These are phyloP conservation scores for Gardenia jasminoides DNA, from an alignment of 257 asterid genomes.

Conservation along the genomic window DNA sequence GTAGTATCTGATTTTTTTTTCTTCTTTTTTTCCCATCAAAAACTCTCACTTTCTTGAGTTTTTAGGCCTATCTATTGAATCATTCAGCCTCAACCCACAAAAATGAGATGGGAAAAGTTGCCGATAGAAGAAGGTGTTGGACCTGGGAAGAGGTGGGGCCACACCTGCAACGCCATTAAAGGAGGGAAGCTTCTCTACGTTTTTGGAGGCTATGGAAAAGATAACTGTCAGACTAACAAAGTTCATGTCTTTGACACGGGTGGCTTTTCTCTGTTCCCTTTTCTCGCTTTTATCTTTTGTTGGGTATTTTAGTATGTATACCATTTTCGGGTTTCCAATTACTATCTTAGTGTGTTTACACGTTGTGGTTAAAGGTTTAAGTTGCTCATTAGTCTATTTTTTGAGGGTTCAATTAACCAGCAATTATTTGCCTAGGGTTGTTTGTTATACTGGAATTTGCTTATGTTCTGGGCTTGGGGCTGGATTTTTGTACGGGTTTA, in stretches of 20 bases:
- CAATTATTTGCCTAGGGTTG: background rate
- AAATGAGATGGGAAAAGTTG: constrained; percentile 89
- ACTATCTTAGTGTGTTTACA: background rate
- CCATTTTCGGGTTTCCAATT: background rate
- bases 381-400: background rate
- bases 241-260: constrained; percentile 88
- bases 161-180: constrained; percentile 87
- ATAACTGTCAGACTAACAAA: constrained; percentile 81
- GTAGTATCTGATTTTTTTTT: background rate
- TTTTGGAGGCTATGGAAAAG: constrained; percentile 93
- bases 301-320: background rate
- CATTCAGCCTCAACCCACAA: background rate
- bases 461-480: background rate
- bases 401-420: background rate
- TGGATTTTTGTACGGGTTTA: background rate
- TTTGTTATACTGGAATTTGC: background rate
- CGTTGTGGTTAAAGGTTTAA: background rate
- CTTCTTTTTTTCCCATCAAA: background rate
- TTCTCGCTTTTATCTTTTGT: background rate
- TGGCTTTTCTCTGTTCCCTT: constrained; percentile 19
- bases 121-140: constrained; percentile 50
- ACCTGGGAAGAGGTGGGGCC: constrained; percentile 98
- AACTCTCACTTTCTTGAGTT: background rate
- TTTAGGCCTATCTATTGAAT: constrained; percentile 2
- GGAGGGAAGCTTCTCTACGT: constrained; percentile 89